Base-by-base conservation (phyloP, 768 basidiomycete species). In the Clathrus columnatus region DNA sequence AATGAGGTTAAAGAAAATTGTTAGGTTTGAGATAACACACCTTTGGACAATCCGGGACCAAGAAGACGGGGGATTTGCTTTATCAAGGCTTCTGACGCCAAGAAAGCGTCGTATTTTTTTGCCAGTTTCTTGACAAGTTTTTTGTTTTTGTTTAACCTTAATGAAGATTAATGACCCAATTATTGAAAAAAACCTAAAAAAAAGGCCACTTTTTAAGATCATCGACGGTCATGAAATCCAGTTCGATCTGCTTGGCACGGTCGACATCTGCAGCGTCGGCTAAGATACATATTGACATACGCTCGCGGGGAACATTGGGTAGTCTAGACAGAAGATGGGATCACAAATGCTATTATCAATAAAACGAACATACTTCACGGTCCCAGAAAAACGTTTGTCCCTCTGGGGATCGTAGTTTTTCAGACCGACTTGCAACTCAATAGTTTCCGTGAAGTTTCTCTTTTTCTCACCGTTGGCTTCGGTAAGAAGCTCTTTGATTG, bases 381-480 rank as follows among this genome's bases (percentile, higher is more conserved):
- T 96, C 67, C 92, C 92, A 62, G 91, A 94, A 89, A 99, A 99
- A 91, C 96, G 96, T 80, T 98, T 99, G 75, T 99, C 96, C 62
- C 96, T 80, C 83, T 98, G 96, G 64, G 96, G 95, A 73, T 99
- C 92, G 77, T 96, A 96, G 83, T 96, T 96, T 80, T 95, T 96
- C 67, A 96, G 81, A 63, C 93, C 92, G 64, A 96, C 90, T 72
- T 96, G 92, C 64, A 96, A 80, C 72, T 96, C 93, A 68, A 95
- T 85, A 57, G 93, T 96, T 80, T 95, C 92, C 60, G 51, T 66
- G n/a, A n/a, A 73, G 62, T 73, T 68, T 94, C 84, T 57, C 92
- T 96, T 81, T 95, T 91, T 71, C 55, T 72, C 73, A 56, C 72
- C 67, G 57, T 70, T 69, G 50, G 73, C 72, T 57, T 68, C 67